Evolutionary conservation across 306 rosid genomes (phyloP), one percentile per base, ranked within the genome.

Genomic region (Cucurbita maxima): DNA sequence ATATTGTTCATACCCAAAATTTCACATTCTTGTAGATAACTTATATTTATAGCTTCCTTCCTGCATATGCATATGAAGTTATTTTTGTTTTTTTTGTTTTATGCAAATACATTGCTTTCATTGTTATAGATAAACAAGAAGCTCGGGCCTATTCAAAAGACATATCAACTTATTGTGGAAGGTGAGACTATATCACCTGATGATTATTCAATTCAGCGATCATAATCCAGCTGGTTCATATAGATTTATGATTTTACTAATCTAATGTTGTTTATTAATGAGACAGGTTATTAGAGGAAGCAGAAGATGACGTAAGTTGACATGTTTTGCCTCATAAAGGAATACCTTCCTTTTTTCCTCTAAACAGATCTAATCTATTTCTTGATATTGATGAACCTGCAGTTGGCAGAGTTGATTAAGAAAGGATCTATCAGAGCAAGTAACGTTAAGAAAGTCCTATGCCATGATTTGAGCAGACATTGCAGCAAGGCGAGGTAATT

Each of bases 391-490:
- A 51, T 54, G 50, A 45, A 59, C 47, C 71, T 85, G 83, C 81
- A 91, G 99, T 86, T 95, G 47, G 84, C 96, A 14, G 97, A 88
- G 50, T 84, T 89, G 77, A 89, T 91, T 77, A 88, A 89, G 86
- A 86, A 87, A 67, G 96, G 93, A 63, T 91, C 91, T 77, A 85
- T 91, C 45, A 66, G 83, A 51, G 89, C 76, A 60, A 96, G 99
- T 67, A 96, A 30, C 25, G 97, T 95, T 78, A 88, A 82, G 91
- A 87, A 85, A 81, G 91, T 89, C 83, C 88, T 94, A 73, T 94
- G 99, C 77, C 85, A 89, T 82, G 91, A 89, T 86, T 82, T 94
- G 82, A 91, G 96, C 84, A 76, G 83, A 77, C 99, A 95, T 79
- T 95, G 96, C 86, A 81, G 85, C 83, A 86, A 74, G 76, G 78